A percentile compares a stretch with the other conserved stretches of the same genome.
Evolutionary conservation across 2,329 filamentous ascomycete species (phyloP).

Genomic region (Phialocephala subalpina): DNA sequence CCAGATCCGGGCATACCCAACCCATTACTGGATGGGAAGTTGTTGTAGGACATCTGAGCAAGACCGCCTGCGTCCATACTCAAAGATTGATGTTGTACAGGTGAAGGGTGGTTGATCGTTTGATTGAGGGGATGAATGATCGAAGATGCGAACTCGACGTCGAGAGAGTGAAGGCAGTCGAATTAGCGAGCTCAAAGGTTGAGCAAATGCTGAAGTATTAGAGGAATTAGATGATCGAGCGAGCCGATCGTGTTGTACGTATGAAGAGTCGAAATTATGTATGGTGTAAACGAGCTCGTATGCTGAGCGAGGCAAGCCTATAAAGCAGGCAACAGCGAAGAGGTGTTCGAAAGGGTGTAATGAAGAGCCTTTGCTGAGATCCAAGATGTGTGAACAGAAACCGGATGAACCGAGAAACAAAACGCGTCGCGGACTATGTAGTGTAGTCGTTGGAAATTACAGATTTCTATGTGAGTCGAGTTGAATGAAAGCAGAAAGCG

Average conservation of each 20-base stretch:
- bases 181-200: constrained; percentile 30
- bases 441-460: constrained; percentile 37
- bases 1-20: constrained; percentile 80
- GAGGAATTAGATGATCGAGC: constrained; percentile 41
- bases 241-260: constrained; percentile 39
- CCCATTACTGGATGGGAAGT: constrained; percentile 74
- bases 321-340: constrained; percentile 40
- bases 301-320: constrained; percentile 39
- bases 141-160: constrained; percentile 33
- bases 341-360: constrained; percentile 29
- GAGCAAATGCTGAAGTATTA: constrained; percentile 38
- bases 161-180: constrained; percentile 39
- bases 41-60: constrained; percentile 97
- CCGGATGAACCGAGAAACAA: constrained; percentile 34
- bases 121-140: constrained; percentile 14
- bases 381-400: constrained; percentile 38
- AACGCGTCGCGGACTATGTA: constrained; percentile 38
- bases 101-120: constrained; percentile 20
- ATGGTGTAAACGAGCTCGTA: constrained; percentile 37
- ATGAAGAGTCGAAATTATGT: constrained; percentile 39
- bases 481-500: constrained; percentile 20
- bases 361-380: constrained; percentile 38
- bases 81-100: constrained; percentile 41
- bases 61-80: constrained; percentile 96
- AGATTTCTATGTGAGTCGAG: constrained; percentile 30